Conservation (phyloP, 306 rosid species). For the Quercus ilex region DNA sequence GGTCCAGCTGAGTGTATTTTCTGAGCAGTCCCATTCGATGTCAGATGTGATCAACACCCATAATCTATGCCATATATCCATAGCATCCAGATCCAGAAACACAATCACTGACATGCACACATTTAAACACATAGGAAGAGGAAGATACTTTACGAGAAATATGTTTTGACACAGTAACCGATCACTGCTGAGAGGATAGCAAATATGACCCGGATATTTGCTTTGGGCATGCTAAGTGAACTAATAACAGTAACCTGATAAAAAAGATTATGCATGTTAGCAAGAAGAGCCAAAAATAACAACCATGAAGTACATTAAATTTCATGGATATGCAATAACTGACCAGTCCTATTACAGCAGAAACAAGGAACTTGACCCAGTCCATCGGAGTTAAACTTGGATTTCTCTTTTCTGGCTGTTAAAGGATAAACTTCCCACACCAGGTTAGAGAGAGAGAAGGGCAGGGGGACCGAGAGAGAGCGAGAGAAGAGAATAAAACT, state of each 20-base stretch:
- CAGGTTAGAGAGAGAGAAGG: conserved; percentile 13
- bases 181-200: conserved; percentile 79
- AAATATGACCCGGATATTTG: conserved; percentile 77
- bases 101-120: conserved; percentile 1
- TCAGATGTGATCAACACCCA: too few species aligned
- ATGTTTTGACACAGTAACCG: conserved; percentile 88
- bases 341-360: conserved; percentile 92
- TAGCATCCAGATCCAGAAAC: background rate
- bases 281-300: conserved; percentile 11
- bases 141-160: conserved; percentile 67
- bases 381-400: conserved; percentile 99
- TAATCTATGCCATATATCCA: too few species aligned
- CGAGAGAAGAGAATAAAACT: background rate
- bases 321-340: conserved; percentile 21
- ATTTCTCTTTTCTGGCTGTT: conserved; percentile 94
- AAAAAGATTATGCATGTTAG: conserved; percentile 16
- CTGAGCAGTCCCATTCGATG: too few species aligned
- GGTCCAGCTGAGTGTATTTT: too few species aligned
- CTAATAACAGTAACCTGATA: conserved; percentile 79
- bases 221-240: conserved; percentile 77
- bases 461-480: background rate
- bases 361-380: conserved; percentile 86
- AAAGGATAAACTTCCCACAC: conserved; percentile 18
- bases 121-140: background rate
- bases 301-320: background rate